Percentiles rank a stretch among this genome's conserved stretches.
These are phyloP conservation scores for Pinus tabuliformis DNA, from an alignment of 75 land plant genomes.

Conservation along the genomic window DNA sequence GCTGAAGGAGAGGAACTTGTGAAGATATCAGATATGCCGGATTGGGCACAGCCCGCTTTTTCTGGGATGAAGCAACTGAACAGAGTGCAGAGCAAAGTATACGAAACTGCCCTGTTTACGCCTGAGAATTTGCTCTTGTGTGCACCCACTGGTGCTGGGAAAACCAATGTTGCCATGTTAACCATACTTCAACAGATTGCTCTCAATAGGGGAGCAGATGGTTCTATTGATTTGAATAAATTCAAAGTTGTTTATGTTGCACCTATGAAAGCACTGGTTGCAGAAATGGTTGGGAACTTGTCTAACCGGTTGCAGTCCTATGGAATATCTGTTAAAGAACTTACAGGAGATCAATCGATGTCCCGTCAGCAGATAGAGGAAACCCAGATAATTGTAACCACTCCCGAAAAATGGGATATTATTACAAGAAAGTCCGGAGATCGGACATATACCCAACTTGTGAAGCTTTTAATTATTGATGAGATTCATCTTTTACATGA, in stretches of 20 bases:
- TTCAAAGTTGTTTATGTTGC: constrained; percentile 97
- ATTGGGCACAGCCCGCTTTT: constrained; percentile 92
- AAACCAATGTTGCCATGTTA: constrained; percentile 96
- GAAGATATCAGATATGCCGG: constrained; percentile 80
- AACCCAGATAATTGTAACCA: constrained; percentile 94
- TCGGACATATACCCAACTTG: constrained; percentile 89
- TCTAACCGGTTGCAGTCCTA: constrained; percentile 70
- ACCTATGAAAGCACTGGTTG: constrained; percentile 97
- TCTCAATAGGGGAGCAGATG: constrained; percentile 53
- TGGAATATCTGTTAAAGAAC: constrained; percentile 76
- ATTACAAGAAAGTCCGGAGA: constrained; percentile 96
- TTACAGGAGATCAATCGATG: constrained; percentile 90
- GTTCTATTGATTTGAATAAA: constrained; percentile 53
- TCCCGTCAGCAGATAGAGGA: constrained; percentile 94
- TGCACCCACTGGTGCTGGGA: constrained; percentile 98
- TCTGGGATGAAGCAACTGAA: constrained; percentile 84
- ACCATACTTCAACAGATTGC: constrained; percentile 90
- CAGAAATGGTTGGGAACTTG: constrained; percentile 89
- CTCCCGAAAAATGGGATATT: constrained; percentile 99
- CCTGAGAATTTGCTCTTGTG: constrained; percentile 75
- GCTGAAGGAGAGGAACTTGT: constrained; percentile 75
- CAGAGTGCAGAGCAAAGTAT: constrained; percentile 93
- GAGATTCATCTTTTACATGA: constrained; percentile 98
- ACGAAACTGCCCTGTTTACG: constrained; percentile 79
- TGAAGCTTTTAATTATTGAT: constrained; percentile 90